Conservation (phyloP, 73 alveolate genomes). For the Paramecium pentaurelia region DNA sequence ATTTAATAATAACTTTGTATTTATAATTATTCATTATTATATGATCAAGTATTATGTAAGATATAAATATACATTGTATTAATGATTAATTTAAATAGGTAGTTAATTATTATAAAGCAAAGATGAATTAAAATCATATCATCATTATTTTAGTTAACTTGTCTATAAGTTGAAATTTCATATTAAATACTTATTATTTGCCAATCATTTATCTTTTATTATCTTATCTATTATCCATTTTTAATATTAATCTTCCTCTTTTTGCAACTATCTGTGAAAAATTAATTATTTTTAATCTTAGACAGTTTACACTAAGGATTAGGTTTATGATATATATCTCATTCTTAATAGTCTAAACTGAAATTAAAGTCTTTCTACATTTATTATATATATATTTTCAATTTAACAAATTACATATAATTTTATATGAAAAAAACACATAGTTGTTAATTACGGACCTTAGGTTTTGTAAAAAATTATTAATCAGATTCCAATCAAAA, state of each 20-base stretch:
- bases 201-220: too few species aligned
- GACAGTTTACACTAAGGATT: not conserved
- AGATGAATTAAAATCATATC: not conserved
- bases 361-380: not conserved
- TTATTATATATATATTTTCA: not conserved
- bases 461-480: not conserved
- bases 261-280: slow-evolving; percentile 17
- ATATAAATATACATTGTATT: not conserved
- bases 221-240: not conserved
- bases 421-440: not conserved
- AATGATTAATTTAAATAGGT: not conserved
- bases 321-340: not conserved
- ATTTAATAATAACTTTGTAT: too few species aligned
- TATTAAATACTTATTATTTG: not conserved
- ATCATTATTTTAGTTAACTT: not conserved
- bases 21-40: too few species aligned
- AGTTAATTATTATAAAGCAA: not conserved
- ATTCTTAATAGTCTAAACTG: not conserved
- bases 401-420: not conserved
- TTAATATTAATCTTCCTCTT: not conserved
- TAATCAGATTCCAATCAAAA: not conserved
- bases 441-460: not conserved
- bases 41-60: not conserved
- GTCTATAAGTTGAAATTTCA: not conserved
- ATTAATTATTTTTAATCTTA: not conserved